Evolutionary conservation across 345 rosid genomes (phyloP).

Genomic region (Eutrema heterophyllum): DNA sequence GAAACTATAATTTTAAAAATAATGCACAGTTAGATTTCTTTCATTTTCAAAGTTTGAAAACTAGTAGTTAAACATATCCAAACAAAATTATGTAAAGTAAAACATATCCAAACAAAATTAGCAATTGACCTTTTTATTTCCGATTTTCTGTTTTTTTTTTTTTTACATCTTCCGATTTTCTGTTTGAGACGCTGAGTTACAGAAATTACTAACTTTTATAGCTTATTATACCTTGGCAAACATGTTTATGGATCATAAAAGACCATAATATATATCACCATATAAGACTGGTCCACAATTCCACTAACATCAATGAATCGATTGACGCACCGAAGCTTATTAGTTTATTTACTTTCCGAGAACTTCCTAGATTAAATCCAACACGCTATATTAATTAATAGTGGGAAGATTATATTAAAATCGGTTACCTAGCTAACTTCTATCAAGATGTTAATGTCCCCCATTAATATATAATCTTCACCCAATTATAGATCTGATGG

Average conservation of each 20-base stretch:
- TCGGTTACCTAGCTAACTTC: slow-evolving; percentile 11
- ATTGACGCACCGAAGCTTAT: slow-evolving; percentile 4
- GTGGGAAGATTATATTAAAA: not conserved
- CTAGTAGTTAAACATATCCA: too few relatives aligned
- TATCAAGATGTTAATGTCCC: slow-evolving; percentile 15
- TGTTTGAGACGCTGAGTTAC: too few relatives aligned
- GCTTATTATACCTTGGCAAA: not conserved
- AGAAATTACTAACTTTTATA: too few relatives aligned
- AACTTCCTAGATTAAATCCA: slow-evolving; percentile 7
- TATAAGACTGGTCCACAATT: slow-evolving; percentile 3
- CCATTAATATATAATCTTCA: not conserved
- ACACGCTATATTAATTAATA: not conserved
- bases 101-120: too few relatives aligned
- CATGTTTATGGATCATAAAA: not conserved
- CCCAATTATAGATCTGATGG: slow-evolving; percentile 13
- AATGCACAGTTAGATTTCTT: too few relatives aligned
- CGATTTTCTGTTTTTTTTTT: too few relatives aligned
- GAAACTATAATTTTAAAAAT: too few relatives aligned
- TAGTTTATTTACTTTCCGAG: slow-evolving; percentile 8
- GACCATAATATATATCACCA: not conserved
- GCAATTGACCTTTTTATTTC: too few relatives aligned
- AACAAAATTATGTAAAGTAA: too few relatives aligned
- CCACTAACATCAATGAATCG: slow-evolving; percentile 10
- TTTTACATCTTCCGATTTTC: too few relatives aligned
- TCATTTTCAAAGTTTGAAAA: too few relatives aligned